Evolutionary conservation across 2,329 filamentous ascomycete species (phyloP).

Genomic region (Verticillium dahliae): DNA sequence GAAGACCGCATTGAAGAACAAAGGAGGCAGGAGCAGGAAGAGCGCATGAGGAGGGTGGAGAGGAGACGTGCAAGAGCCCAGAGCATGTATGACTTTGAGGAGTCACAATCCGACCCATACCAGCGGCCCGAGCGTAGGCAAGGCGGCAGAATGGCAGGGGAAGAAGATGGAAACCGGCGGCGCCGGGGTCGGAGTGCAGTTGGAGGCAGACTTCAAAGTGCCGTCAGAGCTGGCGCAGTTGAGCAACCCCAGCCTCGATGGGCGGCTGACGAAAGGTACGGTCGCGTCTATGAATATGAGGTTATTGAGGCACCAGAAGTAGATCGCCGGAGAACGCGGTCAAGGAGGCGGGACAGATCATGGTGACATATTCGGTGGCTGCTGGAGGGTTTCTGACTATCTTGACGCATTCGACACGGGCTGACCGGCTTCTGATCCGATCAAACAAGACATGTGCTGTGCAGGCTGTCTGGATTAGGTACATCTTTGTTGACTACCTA

Average conservation of each 20-base stretch:
- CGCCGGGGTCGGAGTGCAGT: not conserved
- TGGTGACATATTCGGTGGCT: not conserved
- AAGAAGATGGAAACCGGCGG: not conserved
- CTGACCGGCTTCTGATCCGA: too few relatives aligned
- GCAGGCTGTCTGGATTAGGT: too few relatives aligned
- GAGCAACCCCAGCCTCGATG: not conserved
- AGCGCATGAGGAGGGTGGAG: not conserved
- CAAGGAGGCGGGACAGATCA: not conserved
- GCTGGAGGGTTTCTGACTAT: too few relatives aligned
- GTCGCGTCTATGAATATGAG: not conserved
- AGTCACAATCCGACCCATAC: not conserved
- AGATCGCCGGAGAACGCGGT: not conserved
- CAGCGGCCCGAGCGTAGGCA: not conserved
- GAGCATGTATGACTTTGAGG: not conserved
- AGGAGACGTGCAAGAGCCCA: not conserved
- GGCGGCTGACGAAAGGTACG: not conserved
- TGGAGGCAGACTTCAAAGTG: not conserved
- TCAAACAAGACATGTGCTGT: too few relatives aligned
- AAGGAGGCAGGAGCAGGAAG: not conserved
- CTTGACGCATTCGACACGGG: too few relatives aligned
- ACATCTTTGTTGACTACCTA: too few relatives aligned
- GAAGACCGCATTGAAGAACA: constrained; percentile 7
- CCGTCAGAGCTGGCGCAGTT: not conserved
- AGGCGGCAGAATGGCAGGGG: not conserved
- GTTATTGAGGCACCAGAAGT: not conserved